Evolutionary conservation across 1,139 yeast genomes (phyloP), one percentile per base, ranked within the genome.

Genomic region (Geotrichum aggregatum): DNA sequence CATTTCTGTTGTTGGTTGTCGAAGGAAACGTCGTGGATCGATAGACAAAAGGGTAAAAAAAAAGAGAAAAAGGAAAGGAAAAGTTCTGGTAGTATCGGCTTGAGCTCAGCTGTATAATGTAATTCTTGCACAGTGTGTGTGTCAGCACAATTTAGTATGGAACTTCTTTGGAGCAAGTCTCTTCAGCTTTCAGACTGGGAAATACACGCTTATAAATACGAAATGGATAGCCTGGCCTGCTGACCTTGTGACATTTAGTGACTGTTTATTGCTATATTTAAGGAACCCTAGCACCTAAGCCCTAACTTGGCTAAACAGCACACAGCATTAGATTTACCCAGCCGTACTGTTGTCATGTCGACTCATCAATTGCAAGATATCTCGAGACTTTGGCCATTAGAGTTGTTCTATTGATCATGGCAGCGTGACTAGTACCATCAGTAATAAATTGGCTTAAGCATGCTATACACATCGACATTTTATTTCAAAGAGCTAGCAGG

Each of bases 1-100:
- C 52, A 49, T 49, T 49, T 49, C 52, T 49, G 52, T 38, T 49
- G 48, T 36, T 44, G 52, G 46, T 44, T 49, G 43, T 49, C 52
- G 52, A 49, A 40, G 49, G 52, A 49, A 49, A 49, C 52, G 52
- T 49, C 52, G 45, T 44, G 52, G 43, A 42, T 49, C 52, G 48
- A 44, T 40, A 38, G 34, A 48, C 36, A 35, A 49, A 39, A 41
- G 42, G 43, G 30, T 39, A 40, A 42, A 39, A 44, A 38, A 41
- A 38, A 21, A 38, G 18, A 24, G 30, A 26, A 24, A 33, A 22
- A 34, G 39, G 35, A 39, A 38, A 30, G 38, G 40, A 49, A 26
- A 43, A 28, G 44, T 26, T 26, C 28, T 41, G 44, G 35, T 16
- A 40, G 44, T 40, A 40, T 8, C 24, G 24, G 33, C 33, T 22